These are phyloP conservation scores for Cinnamomum micranthum DNA, from an alignment of 164 flowering plant genomes.

Conservation along the genomic window DNA sequence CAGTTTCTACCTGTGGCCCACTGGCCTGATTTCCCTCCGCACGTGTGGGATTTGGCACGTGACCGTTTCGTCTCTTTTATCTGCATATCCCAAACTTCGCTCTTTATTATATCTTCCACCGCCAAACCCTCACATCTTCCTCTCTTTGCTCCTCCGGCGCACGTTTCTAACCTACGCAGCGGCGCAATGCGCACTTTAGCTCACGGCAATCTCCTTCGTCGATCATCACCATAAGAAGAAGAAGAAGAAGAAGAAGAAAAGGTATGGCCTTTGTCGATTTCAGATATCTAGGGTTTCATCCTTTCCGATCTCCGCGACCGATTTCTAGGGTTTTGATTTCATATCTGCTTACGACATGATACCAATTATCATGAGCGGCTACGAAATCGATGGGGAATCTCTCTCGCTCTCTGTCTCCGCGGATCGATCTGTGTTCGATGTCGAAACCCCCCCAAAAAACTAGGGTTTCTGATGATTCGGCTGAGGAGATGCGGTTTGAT, in stretches of 20 bases:
- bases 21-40: too few species aligned
- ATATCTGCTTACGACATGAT: conserved; percentile 2
- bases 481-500: neutral
- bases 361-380: conserved; percentile 7
- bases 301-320: neutral
- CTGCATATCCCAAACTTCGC: too few species aligned
- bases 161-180: neutral
- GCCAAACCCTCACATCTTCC: neutral
- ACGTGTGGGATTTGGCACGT: too few species aligned
- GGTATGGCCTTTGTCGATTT: neutral
- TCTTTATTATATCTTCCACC: too few species aligned
- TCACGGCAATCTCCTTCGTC: neutral
- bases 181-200: neutral
- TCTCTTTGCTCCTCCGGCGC: neutral
- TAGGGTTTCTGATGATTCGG: conserved; percentile 9
- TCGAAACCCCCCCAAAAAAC: conserved; percentile 1
- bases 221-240: neutral
- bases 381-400: conserved; percentile 6
- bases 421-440: conserved; percentile 1
- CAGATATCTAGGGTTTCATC: neutral
- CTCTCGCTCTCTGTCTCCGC: neutral
- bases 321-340: conserved; percentile 3
- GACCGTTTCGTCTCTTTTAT: too few species aligned
- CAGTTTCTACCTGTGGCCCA: too few species aligned
- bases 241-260: too few species aligned